Percentiles rank a stretch among this genome's conserved stretches.
These are phyloP conservation scores for Leccinum subgranulosum DNA, from an alignment of 768 basidiomycete species.

Conservation along the genomic window DNA sequence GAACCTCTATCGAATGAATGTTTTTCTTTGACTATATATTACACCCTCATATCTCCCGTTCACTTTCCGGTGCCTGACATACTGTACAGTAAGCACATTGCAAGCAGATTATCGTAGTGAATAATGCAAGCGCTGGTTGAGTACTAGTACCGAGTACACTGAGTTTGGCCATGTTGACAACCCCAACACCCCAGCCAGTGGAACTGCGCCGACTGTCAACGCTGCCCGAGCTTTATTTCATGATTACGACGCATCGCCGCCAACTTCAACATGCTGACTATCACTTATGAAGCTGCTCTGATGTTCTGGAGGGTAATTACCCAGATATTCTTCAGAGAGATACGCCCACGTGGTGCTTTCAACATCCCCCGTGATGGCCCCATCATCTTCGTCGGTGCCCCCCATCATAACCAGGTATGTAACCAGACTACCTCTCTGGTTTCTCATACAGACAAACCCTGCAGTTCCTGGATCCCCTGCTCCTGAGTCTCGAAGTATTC, in stretches of 20 bases:
- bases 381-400: constrained; percentile 89
- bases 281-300: constrained; percentile 70
- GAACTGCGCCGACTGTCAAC: not conserved
- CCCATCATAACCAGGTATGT: constrained; percentile 85
- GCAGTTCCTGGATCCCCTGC: constrained; percentile 89
- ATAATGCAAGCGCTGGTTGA: constrained; percentile 11
- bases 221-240: constrained; percentile 1
- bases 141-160: not conserved
- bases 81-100: constrained; percentile 29
- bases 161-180: constrained; percentile 31
- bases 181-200: not conserved
- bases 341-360: constrained; percentile 90
- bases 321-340: constrained; percentile 95
- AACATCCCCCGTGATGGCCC: constrained; percentile 90
- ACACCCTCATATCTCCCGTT: constrained; percentile 14
- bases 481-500: constrained; percentile 81
- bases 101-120: constrained; percentile 22
- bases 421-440: constrained; percentile 6
- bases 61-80: constrained; percentile 20
- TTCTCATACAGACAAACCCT: constrained; percentile 13
- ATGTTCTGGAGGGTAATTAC: constrained; percentile 83
- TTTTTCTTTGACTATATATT: constrained; percentile 16
- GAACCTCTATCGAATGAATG: constrained; percentile 19
- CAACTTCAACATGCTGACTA: constrained; percentile 19
- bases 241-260: constrained; percentile 10